These are phyloP conservation scores for Sporothrix phasma DNA, from an alignment of 2,329 filamentous ascomycete genomes.

Conservation along the genomic window DNA sequence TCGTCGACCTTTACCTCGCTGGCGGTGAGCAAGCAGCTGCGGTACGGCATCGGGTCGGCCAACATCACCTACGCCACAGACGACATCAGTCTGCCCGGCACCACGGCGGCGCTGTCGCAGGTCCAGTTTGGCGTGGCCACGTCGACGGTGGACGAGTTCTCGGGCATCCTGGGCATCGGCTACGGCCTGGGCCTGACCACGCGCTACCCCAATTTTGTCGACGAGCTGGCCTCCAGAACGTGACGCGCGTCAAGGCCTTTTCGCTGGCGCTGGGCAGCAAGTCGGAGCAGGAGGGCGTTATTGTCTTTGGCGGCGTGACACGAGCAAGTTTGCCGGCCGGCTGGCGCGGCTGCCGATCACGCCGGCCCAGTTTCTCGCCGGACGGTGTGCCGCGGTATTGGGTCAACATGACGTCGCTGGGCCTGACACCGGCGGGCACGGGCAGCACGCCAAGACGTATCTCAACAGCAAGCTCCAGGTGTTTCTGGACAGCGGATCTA, in stretches of 20 bases:
- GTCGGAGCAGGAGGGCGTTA: conserved; percentile 48
- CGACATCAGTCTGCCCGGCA: conserved; percentile 34
- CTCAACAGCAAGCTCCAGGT: conserved; percentile 38
- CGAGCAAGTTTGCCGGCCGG: conserved; percentile 49
- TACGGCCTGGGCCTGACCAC: conserved; percentile 44
- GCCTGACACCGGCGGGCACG: conserved; percentile 30
- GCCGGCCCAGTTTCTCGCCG: conserved; percentile 41
- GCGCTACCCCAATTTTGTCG: conserved; percentile 41
- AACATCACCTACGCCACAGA: conserved; percentile 42
- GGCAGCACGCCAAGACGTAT: conserved; percentile 27
- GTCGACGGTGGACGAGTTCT: conserved; percentile 36
- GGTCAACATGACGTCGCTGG: conserved; percentile 38
- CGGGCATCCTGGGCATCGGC: conserved; percentile 64
- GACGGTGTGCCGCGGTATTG: conserved; percentile 45
- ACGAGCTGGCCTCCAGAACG: conserved; percentile 40
- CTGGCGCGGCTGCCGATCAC: conserved; percentile 54
- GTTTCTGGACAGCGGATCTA: conserved; percentile 62
- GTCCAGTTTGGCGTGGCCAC: conserved; percentile 59
- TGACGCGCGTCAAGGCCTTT: conserved; percentile 53
- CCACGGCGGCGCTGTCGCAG: conserved; percentile 33
- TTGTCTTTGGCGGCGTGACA: conserved; percentile 60
- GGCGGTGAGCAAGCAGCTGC: conserved; percentile 31
- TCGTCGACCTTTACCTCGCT: conserved; percentile 18
- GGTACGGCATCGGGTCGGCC: conserved; percentile 43
- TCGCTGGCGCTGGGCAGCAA: conserved; percentile 56